Evolutionary conservation across 306 rosid genomes (phyloP).

Genomic region (Acacia melanoxylon): DNA sequence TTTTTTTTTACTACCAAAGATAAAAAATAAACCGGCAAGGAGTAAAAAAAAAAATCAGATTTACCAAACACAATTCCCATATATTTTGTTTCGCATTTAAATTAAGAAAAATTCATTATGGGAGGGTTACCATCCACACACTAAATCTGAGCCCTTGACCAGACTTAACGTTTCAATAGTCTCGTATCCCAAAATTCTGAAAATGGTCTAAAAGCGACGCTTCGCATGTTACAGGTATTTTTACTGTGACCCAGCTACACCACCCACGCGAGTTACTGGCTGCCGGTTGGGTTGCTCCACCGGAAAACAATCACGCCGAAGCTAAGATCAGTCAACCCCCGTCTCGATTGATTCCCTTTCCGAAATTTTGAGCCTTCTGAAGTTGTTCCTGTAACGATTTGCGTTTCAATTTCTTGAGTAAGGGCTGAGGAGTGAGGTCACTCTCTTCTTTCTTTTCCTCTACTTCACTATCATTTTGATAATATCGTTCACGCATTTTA

Average conservation of each 20-base stretch:
- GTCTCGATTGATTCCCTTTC: neutral
- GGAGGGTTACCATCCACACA: no score
- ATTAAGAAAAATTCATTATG: no score
- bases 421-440: neutral
- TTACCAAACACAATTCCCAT: no score
- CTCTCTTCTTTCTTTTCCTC: neutral
- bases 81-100: no score
- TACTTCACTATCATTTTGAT: neutral
- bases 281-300: neutral
- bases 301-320: neutral
- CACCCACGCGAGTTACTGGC: neutral
- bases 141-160: neutral
- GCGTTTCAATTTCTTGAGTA: neutral
- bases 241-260: neutral
- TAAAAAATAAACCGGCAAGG: no score
- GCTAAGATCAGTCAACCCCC: neutral
- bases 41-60: no score
- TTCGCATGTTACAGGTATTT: neutral
- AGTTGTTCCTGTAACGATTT: neutral
- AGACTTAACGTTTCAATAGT: neutral
- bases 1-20: no score
- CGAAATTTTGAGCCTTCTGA: neutral
- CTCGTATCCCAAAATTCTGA: neutral
- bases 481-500: neutral
- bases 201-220: neutral